Percentiles rank a stretch among this genome's conserved stretches.
phyloP scores from a whole-genome alignment of 805 yeast genomes.

The Wickerhamiella dianesei region DNA sequence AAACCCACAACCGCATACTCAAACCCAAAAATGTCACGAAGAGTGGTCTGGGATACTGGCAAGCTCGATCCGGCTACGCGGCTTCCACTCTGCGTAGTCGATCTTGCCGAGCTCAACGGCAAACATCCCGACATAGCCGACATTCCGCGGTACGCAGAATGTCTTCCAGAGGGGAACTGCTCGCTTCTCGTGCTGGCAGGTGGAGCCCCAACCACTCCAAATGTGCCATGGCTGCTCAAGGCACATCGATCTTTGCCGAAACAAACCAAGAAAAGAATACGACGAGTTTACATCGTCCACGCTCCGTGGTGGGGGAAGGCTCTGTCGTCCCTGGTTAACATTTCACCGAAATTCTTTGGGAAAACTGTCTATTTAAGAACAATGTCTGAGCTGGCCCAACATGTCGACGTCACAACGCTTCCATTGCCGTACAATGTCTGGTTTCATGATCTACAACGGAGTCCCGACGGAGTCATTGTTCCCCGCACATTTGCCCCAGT shows the following conservation, averaged over 20 bases:
- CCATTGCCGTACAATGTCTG: slow-evolving; percentile 68
- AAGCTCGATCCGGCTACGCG: slow-evolving; percentile 48
- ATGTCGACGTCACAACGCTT: slow-evolving; percentile 61
- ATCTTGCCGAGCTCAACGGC: slow-evolving; percentile 58
- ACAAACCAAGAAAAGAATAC: slow-evolving; percentile 38
- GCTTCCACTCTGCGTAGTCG: slow-evolving; percentile 68
- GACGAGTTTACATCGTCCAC: slow-evolving; percentile 66
- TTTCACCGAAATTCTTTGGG: slow-evolving; percentile 33
- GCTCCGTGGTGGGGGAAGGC: slow-evolving; percentile 83
- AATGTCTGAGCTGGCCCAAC: slow-evolving; percentile 41
- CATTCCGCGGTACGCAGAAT: slow-evolving; percentile 40
- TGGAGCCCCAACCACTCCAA: slow-evolving; percentile 46
- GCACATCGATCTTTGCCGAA: slow-evolving; percentile 47
- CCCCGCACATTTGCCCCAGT: slow-evolving; percentile 30
- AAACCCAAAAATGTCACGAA: neutral
- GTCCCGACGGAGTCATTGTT: slow-evolving; percentile 34
- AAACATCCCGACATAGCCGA: slow-evolving; percentile 35
- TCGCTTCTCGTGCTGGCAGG: slow-evolving; percentile 68
- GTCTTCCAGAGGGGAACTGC: slow-evolving; percentile 50
- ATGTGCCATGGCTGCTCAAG: slow-evolving; percentile 61
- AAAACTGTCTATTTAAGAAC: slow-evolving; percentile 35
- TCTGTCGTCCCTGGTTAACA: slow-evolving; percentile 27
- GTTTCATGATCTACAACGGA: slow-evolving; percentile 42
- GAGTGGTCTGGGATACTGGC: neutral
- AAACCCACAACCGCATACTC: neutral